Conservation (phyloP, 371 early-diverging fungal genomes). For the Rhizomucor pusillus region DNA sequence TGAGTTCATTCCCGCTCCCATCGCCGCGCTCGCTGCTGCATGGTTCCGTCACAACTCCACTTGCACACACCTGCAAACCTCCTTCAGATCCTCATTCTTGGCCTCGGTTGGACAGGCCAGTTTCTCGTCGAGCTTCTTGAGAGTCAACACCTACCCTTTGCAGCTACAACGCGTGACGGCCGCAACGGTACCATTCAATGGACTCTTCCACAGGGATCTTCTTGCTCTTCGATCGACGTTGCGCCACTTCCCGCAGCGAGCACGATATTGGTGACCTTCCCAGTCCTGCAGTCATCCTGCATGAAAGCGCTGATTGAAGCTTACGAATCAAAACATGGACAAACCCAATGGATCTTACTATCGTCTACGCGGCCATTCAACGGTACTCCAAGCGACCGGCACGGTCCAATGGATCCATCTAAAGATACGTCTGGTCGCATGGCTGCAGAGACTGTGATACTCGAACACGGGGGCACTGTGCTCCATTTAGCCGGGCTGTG, state of each 20-base stretch:
- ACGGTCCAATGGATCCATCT: slow-evolving; percentile 31
- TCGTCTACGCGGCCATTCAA: slow-evolving; percentile 40
- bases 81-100: slow-evolving; percentile 39
- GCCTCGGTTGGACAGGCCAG: slow-evolving; percentile 48
- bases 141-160: slow-evolving; percentile 21
- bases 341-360: slow-evolving; percentile 37
- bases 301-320: slow-evolving; percentile 28
- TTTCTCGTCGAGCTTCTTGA: slow-evolving; percentile 29
- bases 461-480: slow-evolving; percentile 33
- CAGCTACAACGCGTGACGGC: slow-evolving; percentile 48
- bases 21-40: too few species aligned
- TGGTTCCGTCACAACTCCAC: slow-evolving; percentile 16
- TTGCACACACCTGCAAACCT: slow-evolving; percentile 8
- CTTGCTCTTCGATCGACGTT: slow-evolving; percentile 11
- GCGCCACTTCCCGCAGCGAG: slow-evolving; percentile 26
- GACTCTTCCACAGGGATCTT: slow-evolving; percentile 18
- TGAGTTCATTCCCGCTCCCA: too few species aligned
- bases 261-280: slow-evolving; percentile 44
- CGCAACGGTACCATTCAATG: slow-evolving; percentile 38
- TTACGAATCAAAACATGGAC: slow-evolving; percentile 24
- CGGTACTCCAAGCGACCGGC: slow-evolving; percentile 29
- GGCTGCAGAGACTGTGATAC: slow-evolving; percentile 28
- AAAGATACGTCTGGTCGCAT: slow-evolving; percentile 34
- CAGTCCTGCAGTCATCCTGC: slow-evolving; percentile 22
- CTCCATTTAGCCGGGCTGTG: slow-evolving; percentile 43